A percentile compares a stretch with the other conserved stretches of the same genome.
Evolutionary conservation across 2,329 filamentous ascomycete species (phyloP).

Genomic region (Xylariaceae sp.): DNA sequence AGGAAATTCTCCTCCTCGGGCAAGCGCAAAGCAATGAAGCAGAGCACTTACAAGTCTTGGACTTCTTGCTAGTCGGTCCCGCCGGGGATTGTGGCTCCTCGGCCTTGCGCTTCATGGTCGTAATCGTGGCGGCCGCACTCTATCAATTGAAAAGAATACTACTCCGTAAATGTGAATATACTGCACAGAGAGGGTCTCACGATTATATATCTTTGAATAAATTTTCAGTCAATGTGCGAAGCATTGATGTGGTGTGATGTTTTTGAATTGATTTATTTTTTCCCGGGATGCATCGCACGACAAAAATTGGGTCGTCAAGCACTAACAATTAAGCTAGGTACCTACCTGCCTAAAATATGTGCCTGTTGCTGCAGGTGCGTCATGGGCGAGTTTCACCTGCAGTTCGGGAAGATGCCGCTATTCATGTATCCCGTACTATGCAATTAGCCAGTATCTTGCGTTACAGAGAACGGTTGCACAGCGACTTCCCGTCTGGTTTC

Average conservation of each 20-base stretch:
- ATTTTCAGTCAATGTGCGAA: not conserved
- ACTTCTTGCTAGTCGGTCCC: conserved; percentile 48
- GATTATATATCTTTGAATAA: too few relatives aligned
- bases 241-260: conserved; percentile 10
- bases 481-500: too few relatives aligned
- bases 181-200: too few relatives aligned
- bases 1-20: not conserved
- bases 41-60: conserved; percentile 37
- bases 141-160: conserved; percentile 1
- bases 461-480: too few relatives aligned
- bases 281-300: not conserved
- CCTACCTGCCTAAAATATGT: not conserved
- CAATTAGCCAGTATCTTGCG: not conserved
- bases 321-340: not conserved
- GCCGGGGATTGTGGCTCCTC: conserved; percentile 41
- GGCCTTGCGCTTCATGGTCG: conserved; percentile 58
- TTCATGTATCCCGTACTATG: not conserved
- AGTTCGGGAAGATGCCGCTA: not conserved
- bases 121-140: conserved; percentile 20
- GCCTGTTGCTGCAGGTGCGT: not conserved
- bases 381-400: too few relatives aligned
- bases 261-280: conserved; percentile 10
- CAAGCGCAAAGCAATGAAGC: not conserved
- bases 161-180: too few relatives aligned
- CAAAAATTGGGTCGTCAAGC: not conserved